Percentiles rank a stretch among this genome's conserved stretches.
These are phyloP conservation scores for Lodderomyces elongisporus DNA, from an alignment of 1,139 yeast genomes.

Conservation along the genomic window DNA sequence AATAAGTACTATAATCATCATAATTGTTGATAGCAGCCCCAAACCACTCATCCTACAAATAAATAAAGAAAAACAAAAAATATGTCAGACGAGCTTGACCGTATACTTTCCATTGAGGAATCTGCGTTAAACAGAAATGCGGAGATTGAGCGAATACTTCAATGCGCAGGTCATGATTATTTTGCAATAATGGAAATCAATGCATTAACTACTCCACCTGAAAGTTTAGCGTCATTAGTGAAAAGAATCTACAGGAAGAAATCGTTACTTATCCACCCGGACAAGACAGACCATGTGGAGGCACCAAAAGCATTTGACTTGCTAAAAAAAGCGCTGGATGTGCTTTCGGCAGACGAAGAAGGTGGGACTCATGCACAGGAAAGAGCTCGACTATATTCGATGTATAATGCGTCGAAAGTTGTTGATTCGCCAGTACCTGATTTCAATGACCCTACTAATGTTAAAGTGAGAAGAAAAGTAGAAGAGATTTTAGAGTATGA, in stretches of 20 bases:
- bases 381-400: conserved; percentile 29
- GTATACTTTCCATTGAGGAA: conserved; percentile 31
- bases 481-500: conserved; percentile 31
- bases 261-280: conserved; percentile 66
- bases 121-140: conserved; percentile 37
- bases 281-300: conserved; percentile 48
- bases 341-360: conserved; percentile 18
- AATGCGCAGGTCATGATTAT: conserved; percentile 46
- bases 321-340: conserved; percentile 34
- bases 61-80: not conserved
- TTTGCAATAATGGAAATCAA: conserved; percentile 52
- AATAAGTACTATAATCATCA: no score
- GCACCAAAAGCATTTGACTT: conserved; percentile 64
- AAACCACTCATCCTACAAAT: no score
- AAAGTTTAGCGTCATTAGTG: conserved; percentile 30
- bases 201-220: conserved; percentile 32
- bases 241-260: conserved; percentile 51
- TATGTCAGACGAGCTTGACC: conserved; percentile 23
- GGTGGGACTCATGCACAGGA: conserved; percentile 23
- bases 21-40: no score
- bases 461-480: conserved; percentile 14
- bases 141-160: conserved; percentile 53
- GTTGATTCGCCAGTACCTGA: conserved; percentile 1
- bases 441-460: conserved; percentile 6
- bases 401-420: conserved; percentile 33